Percentiles rank a stretch among this genome's conserved stretches.
Conservation (phyloP, 495 filamentous ascomycete species). For the Aspergillus saccharolyticus region DNA sequence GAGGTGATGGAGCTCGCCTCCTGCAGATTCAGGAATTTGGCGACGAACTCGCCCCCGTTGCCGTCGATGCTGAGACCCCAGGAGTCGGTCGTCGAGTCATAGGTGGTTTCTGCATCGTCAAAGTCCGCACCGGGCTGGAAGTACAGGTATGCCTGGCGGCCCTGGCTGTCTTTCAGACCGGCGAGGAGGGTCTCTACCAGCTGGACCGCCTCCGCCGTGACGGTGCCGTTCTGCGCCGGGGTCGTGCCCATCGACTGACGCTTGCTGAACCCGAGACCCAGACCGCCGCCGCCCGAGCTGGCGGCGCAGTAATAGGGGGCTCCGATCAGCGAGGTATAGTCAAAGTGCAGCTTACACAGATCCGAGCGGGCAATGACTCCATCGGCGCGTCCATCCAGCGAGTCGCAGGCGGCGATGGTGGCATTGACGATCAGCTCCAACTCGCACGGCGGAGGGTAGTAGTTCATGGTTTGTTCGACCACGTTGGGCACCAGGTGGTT, state of each 20-base stretch:
- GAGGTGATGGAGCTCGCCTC: constrained; percentile 19
- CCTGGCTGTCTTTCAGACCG: constrained; percentile 41
- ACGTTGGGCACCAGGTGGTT: constrained; percentile 35
- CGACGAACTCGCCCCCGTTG: constrained; percentile 31
- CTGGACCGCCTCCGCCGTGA: constrained; percentile 33
- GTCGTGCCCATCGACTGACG: constrained; percentile 3
- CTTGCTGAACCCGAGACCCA: not conserved
- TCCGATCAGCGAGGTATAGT: constrained; percentile 35
- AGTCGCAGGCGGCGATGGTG: constrained; percentile 50
- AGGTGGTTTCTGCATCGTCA: constrained; percentile 37
- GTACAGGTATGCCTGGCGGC: constrained; percentile 41
- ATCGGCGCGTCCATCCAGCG: constrained; percentile 43
- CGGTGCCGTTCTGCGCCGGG: constrained; percentile 42
- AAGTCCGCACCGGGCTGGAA: constrained; percentile 39
- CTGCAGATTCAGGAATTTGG: constrained; percentile 8
- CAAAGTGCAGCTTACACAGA: constrained; percentile 40
- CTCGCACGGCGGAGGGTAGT: constrained; percentile 71
- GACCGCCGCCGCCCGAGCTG: not conserved
- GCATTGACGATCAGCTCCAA: constrained; percentile 71
- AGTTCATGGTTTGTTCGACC: constrained; percentile 73
- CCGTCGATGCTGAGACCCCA: constrained; percentile 33
- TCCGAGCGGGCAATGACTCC: constrained; percentile 47
- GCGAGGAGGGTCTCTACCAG: constrained; percentile 36
- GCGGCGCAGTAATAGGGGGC: constrained; percentile 37
- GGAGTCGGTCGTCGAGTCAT: constrained; percentile 31